Conservation (phyloP, 1,284 basidiomycete species). For the Tetrapyrgos nigripes region DNA sequence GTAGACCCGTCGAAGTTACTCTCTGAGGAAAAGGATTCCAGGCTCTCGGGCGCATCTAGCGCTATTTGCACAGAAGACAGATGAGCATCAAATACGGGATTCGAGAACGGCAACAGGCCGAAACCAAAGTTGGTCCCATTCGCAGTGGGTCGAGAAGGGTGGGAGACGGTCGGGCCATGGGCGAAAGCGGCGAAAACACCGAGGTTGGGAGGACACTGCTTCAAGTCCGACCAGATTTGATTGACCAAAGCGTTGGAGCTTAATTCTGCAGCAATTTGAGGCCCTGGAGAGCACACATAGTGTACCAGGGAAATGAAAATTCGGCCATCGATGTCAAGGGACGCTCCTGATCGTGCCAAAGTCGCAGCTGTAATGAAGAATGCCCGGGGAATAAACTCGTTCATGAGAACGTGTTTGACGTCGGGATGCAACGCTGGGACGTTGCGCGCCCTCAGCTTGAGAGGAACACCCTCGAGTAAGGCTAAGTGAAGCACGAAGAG, state of each 20-base stretch:
- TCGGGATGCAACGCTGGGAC: conserved; percentile 32
- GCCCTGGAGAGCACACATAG: conserved; percentile 32
- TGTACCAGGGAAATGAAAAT: conserved; percentile 53
- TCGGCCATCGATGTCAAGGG: conserved; percentile 54
- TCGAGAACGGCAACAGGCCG: conserved; percentile 4
- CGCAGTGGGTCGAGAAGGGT: background rate
- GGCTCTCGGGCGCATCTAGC: conserved; percentile 26
- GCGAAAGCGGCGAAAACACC: background rate
- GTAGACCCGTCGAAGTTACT: conserved; percentile 44
- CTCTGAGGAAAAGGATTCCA: conserved; percentile 20
- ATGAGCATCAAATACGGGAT: conserved; percentile 29
- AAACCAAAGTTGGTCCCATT: background rate
- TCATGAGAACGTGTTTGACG: conserved; percentile 35
- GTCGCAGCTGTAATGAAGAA: conserved; percentile 30
- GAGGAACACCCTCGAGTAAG: conserved; percentile 46
- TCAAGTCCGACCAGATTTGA: conserved; percentile 4
- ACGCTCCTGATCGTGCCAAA: conserved; percentile 32
- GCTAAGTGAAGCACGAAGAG: conserved; percentile 45
- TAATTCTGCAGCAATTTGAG: conserved; percentile 32
- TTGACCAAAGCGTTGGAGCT: conserved; percentile 30
- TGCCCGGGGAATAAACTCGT: conserved; percentile 45
- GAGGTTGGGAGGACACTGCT: background rate
- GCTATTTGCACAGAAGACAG: conserved; percentile 44
- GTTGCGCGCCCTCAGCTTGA: conserved; percentile 49
- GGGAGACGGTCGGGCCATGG: background rate